phyloP scores from a whole-genome alignment of 2,329 filamentous ascomycete genomes.

The Hymenoscyphus repandus region DNA sequence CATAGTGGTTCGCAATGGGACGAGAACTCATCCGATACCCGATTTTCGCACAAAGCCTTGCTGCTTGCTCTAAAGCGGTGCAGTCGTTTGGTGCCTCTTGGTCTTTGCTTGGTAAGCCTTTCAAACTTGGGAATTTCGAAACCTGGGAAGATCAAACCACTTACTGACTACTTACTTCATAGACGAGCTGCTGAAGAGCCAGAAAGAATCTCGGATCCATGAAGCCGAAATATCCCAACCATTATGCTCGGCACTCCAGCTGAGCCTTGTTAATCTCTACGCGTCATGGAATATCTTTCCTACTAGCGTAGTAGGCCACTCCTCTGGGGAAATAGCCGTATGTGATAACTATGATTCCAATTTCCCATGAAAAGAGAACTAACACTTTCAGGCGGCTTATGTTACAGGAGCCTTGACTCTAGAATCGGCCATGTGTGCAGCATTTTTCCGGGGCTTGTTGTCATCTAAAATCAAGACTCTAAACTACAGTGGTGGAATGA shows the following conservation, averaged over 20 bases:
- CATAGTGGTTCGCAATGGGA: conserved; percentile 17
- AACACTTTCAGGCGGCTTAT: conserved; percentile 15
- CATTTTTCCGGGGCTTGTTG: conserved; percentile 23
- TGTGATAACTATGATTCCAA: background rate
- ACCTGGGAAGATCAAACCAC: too few species aligned
- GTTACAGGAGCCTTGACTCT: conserved; percentile 21
- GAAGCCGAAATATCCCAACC: conserved; percentile 40
- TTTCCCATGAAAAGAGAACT: background rate
- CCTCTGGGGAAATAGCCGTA: conserved; percentile 44
- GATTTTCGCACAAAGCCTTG: background rate
- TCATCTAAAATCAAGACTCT: conserved; percentile 20
- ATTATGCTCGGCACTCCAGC: conserved; percentile 42
- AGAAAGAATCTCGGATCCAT: conserved; percentile 31
- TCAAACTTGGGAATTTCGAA: too few species aligned
- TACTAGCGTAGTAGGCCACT: conserved; percentile 39
- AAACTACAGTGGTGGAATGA: conserved; percentile 37
- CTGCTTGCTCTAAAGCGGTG: background rate
- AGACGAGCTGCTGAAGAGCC: conserved; percentile 22
- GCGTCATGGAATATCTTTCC: conserved; percentile 38
- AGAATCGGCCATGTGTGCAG: conserved; percentile 19
- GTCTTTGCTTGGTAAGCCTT: too few species aligned
- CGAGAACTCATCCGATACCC: background rate
- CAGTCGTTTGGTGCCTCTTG: background rate
- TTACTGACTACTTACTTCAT: too few species aligned
- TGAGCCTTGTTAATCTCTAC: conserved; percentile 41